Evolutionary conservation across 2,329 filamentous ascomycete species (phyloP).

Genomic region (Aspergillus sp.): DNA sequence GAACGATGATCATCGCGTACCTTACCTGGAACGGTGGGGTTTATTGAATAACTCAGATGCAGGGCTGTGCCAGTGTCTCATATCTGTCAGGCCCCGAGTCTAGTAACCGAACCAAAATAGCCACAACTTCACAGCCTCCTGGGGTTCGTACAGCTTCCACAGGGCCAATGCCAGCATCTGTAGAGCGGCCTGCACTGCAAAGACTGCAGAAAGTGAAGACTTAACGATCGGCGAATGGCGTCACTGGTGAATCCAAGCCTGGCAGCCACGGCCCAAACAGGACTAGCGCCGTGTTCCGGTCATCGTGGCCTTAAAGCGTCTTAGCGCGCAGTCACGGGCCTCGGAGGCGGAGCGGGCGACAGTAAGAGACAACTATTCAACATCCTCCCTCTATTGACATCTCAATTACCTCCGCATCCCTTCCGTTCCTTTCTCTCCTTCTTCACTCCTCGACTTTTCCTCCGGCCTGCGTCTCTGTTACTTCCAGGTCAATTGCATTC

Average conservation of each 20-base stretch:
- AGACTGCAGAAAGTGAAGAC: not conserved
- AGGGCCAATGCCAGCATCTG: not conserved
- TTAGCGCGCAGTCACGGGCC: conserved; percentile 14
- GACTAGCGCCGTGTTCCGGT: conserved; percentile 35
- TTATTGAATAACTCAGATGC: not conserved
- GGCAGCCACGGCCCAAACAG: conserved; percentile 30
- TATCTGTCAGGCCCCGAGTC: not conserved
- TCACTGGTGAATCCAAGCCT: conserved; percentile 19
- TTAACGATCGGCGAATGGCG: conserved; percentile 11
- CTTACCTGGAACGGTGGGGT: conserved; percentile 7
- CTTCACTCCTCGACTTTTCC: not conserved
- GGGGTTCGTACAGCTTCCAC: too few relatives aligned
- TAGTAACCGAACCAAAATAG: not conserved
- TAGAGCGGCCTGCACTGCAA: not conserved
- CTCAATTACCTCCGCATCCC: conserved; percentile 7
- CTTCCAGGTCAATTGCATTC: conserved; percentile 4
- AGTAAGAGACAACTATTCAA: conserved; percentile 12
- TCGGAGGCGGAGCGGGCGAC: conserved; percentile 7
- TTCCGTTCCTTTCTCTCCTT: conserved; percentile 2
- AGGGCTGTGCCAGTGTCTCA: not conserved
- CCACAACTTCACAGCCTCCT: not conserved
- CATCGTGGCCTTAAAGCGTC: conserved; percentile 42
- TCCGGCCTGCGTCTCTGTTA: not conserved
- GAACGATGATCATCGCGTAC: conserved; percentile 10
- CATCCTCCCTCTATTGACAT: conserved; percentile 2